A percentile compares a stretch with the other conserved stretches of the same genome.
These are phyloP conservation scores for Peronospora destructor DNA, from an alignment of 352 stramenopile genomes.

Conservation along the genomic window DNA sequence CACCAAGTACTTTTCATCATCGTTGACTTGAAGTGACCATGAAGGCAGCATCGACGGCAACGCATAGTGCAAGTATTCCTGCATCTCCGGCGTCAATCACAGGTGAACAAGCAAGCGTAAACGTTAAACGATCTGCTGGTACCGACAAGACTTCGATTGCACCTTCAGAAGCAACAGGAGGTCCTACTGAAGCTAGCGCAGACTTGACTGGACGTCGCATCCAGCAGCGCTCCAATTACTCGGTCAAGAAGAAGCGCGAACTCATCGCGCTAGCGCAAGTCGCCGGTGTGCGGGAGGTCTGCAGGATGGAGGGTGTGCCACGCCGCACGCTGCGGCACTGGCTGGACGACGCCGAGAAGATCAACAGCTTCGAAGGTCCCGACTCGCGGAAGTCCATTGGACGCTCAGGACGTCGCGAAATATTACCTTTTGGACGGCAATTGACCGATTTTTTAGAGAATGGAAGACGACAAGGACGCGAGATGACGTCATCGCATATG, in stretches of 20 bases:
- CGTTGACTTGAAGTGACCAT: constrained; percentile 18
- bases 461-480: constrained; percentile 14
- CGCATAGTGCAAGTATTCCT: constrained; percentile 5
- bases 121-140: constrained; percentile 1
- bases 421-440: constrained; percentile 31
- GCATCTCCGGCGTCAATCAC: constrained; percentile 3
- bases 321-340: constrained; percentile 37
- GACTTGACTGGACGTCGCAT: constrained; percentile 14
- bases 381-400: constrained; percentile 40
- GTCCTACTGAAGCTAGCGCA: constrained; percentile 2
- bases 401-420: constrained; percentile 33
- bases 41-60: constrained; percentile 9
- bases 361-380: constrained; percentile 32
- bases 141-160: constrained; percentile 4
- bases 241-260: constrained; percentile 40
- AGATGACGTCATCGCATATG: constrained; percentile 41
- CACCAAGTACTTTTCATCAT: constrained; percentile 1
- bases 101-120: constrained; percentile 4
- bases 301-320: constrained; percentile 30
- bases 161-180: constrained; percentile 8
- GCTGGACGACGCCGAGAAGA: constrained; percentile 40
- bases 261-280: constrained; percentile 35
- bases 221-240: constrained; percentile 33
- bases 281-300: constrained; percentile 33
- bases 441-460: constrained; percentile 28